Base-by-base conservation (phyloP, 176 grass and related monocot genomes). In the Oryza longistaminata region DNA sequence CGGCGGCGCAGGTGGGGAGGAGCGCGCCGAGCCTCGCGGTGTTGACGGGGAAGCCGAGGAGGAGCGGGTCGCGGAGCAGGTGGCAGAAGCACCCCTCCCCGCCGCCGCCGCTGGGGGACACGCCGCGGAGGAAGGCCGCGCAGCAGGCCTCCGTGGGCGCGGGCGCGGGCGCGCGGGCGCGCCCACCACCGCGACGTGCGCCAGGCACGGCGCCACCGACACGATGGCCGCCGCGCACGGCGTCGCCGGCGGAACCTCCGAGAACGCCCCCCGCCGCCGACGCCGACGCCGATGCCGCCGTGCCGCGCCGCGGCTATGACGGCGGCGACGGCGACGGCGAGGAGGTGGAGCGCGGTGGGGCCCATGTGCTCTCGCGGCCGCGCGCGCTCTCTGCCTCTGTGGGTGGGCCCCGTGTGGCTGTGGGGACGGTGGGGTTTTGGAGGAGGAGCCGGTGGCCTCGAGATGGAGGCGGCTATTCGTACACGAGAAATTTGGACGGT, bases 21-120 rank as follows among this genome's bases (percentile, higher is more conserved):
- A 92, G 77, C 10, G 77, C 74, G 22, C 74, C 77, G 55, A 92
- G 50, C 13, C 90, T 77, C 22, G 65, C 44, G 44, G 77, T 17
- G 73, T 92, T 73, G 24, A 92, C 52, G 2, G 87, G 90, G 71
- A 92, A 89, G 26, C 90, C 90, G 6, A 92, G 72, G 37, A 92
- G 82, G 72, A 84, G 80, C n/a, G 87, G 90, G 78, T 89, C 69
- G 9, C 69, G 83, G 42, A 92, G 21, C 35, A 92, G 83, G 64
- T 89, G 60, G 49, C 90, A 92, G 75, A 92, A 24, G 79, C 90
- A 92, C 6, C 79, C 64, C 7, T 71, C 78, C 12, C 79, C 86
- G 42, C 64, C 78, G 77, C 49, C 83, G 44, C 34, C 70, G 11
- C 53, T 58, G 5, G 69, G 8, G 49, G 82, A 19, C 7, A 91